Evolutionary conservation across 139 green algal species (phyloP).

Genomic region (Monoraphidium neglectum): DNA sequence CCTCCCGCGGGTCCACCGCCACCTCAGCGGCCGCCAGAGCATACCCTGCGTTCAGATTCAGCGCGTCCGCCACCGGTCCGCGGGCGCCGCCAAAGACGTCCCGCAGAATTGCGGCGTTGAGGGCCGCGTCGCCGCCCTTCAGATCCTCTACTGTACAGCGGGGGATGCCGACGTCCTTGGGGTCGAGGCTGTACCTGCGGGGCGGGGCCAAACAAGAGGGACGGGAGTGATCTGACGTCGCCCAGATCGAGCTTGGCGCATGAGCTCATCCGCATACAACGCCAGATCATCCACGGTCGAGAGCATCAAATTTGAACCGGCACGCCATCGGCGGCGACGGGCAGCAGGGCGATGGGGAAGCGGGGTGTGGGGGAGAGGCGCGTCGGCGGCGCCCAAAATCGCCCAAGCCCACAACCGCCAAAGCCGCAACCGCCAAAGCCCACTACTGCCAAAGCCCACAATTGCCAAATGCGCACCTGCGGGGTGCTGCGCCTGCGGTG

Average conservation of each 20-base stretch:
- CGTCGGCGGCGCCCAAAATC: too few species aligned
- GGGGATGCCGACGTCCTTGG: conserved; percentile 87
- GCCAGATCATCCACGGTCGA: too few species aligned
- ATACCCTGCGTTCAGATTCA: conserved; percentile 91
- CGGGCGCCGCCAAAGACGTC: conserved; percentile 87
- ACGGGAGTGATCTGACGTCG: too few species aligned
- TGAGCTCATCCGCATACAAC: too few species aligned
- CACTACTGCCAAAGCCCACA: neutral
- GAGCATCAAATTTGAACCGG: too few species aligned
- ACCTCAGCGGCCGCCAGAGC: conserved; percentile 85
- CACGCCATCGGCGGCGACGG: too few species aligned
- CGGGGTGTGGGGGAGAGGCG: too few species aligned
- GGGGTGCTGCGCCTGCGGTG: conserved; percentile 35
- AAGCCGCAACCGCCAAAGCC: neutral
- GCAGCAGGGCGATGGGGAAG: too few species aligned
- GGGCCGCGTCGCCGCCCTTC: conserved; percentile 79
- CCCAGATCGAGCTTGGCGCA: too few species aligned
- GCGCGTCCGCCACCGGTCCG: conserved; percentile 88
- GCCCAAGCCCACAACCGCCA: too few species aligned
- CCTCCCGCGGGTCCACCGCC: conserved; percentile 70
- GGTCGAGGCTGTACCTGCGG: conserved; percentile 65
- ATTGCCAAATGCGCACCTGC: conserved; percentile 5
- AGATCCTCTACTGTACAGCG: conserved; percentile 92
- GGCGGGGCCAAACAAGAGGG: too few species aligned
- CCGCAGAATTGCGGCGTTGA: conserved; percentile 90